Evolutionary conservation across 83 land plant species (phyloP).

Genomic region (Picea abies): DNA sequence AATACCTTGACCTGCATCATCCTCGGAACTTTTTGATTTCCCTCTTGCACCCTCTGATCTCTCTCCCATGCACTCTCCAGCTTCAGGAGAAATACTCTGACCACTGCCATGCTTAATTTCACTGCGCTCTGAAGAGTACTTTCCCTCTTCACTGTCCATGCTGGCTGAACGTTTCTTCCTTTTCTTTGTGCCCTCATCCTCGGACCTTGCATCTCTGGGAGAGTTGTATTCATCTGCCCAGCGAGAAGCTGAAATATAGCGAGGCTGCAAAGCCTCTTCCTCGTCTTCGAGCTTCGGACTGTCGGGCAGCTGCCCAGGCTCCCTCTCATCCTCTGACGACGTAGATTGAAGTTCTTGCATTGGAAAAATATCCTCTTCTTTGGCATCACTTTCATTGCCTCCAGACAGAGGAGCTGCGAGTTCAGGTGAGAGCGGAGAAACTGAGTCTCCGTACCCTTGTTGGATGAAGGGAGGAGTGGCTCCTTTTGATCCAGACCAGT

Average conservation of each 20-base stretch:
- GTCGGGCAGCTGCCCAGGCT: conserved; percentile 12
- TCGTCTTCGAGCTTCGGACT: conserved; percentile 41
- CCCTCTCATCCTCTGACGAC: conserved; percentile 21
- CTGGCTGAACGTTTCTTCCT: conserved; percentile 23
- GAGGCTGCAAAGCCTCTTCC: conserved; percentile 39
- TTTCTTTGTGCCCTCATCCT: conserved; percentile 14
- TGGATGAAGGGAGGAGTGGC: background rate
- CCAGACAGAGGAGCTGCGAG: background rate
- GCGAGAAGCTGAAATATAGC: conserved; percentile 44
- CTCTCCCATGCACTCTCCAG: conserved; percentile 45
- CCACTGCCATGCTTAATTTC: conserved; percentile 14
- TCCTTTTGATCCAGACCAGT: background rate
- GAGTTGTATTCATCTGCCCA: conserved; percentile 56
- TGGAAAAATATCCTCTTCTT: background rate
- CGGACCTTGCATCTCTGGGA: conserved; percentile 24
- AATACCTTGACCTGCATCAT: conserved; percentile 25
- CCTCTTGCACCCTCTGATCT: conserved; percentile 19
- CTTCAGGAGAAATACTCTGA: conserved; percentile 41
- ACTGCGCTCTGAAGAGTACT: background rate
- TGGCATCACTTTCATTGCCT: conserved; percentile 2
- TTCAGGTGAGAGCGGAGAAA: background rate
- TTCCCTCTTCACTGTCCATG: conserved; percentile 18
- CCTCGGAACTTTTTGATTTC: conserved; percentile 23
- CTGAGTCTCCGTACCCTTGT: background rate
- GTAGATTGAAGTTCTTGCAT: conserved; percentile 1